phyloP scores from a whole-genome alignment of 2,329 filamentous ascomycete species.

The Colletotrichum sp. region DNA sequence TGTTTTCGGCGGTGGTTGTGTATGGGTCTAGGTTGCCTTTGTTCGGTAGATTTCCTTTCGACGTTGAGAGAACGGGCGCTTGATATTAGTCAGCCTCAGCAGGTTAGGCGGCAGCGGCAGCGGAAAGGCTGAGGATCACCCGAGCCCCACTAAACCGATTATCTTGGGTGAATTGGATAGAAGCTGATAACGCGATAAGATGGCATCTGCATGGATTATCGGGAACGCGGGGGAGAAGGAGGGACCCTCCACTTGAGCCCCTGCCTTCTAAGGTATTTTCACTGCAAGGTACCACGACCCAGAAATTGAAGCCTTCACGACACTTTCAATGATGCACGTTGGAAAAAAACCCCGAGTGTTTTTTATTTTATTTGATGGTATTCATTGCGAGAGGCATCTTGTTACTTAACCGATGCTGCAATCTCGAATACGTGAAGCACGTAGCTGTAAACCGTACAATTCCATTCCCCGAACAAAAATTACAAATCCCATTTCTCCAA shows the following conservation, averaged over 20 bases:
- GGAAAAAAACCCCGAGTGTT: neutral
- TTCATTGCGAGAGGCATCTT: neutral
- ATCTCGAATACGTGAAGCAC: neutral
- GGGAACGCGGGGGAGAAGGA: conserved; percentile 5
- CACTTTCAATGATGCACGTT: neutral
- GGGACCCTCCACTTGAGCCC: neutral
- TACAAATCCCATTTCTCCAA: neutral
- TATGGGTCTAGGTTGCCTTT: conserved; percentile 42
- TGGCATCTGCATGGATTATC: neutral
- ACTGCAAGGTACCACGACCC: neutral
- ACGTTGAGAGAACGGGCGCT: conserved; percentile 23
- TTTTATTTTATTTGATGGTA: no score
- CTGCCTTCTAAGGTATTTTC: neutral
- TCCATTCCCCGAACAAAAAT: neutral
- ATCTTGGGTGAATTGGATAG: neutral
- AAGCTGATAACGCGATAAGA: neutral
- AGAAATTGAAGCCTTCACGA: neutral
- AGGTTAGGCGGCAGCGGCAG: neutral
- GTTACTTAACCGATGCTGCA: neutral
- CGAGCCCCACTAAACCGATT: neutral
- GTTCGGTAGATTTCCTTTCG: conserved; percentile 33
- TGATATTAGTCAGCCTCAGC: conserved; percentile 22
- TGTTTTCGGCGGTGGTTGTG: conserved; percentile 36
- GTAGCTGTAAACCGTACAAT: neutral
- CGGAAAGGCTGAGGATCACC: conserved; percentile 14